Evolutionary conservation across 2,329 filamentous ascomycete genomes (phyloP), one percentile per base, ranked within the genome.

Genomic region (Pseudofabraea citricarpa): DNA sequence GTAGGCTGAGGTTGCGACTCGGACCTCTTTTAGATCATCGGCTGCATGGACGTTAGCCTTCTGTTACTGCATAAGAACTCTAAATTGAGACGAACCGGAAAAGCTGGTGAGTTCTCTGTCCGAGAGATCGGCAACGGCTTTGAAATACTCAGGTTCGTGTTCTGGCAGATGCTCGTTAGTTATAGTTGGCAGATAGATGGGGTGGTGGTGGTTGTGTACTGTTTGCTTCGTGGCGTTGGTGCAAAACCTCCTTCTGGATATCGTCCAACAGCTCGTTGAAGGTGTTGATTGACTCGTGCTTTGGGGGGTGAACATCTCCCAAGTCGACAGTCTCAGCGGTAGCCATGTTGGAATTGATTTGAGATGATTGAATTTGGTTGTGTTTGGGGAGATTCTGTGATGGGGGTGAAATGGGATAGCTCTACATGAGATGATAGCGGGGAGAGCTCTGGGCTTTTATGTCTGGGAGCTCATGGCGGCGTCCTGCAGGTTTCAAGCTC

Each of bases 61-160:
- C 44, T 37, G 56, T 51, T 48, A 54, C 32, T 31, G 22, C 5
- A 22, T 18, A 39, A 36, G 22, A 26, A 12, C 12, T 5, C 7
- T 22, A 13, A 40, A 23, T 39, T n/a, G 21, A 16, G 13, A 38
- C 60, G 46, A 52, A 65, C 65, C 41, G 7, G 53, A 52, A 48
- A 60, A 60, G 29, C 43, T 56, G 29, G 56, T 60, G 23, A 61
- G 51, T 43, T 60, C 49, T 5, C 56, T 39, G 29, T 60, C 48
- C 13, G 56, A 51, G 23, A 61, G 41, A 22, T 56, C 40, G 6
- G 45, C 27, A 23, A 71, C 71, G 2, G 71, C 67, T n/a, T 68
- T 67, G 63, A 79, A 79, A 58, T 75, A 77, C 47, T 74, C 69
- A 7, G 67, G 68, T 50, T 77, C 74, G 50, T 79, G 75, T 54